phyloP scores from a whole-genome alignment of 495 filamentous ascomycete species.

The Talaromyces ruber region DNA sequence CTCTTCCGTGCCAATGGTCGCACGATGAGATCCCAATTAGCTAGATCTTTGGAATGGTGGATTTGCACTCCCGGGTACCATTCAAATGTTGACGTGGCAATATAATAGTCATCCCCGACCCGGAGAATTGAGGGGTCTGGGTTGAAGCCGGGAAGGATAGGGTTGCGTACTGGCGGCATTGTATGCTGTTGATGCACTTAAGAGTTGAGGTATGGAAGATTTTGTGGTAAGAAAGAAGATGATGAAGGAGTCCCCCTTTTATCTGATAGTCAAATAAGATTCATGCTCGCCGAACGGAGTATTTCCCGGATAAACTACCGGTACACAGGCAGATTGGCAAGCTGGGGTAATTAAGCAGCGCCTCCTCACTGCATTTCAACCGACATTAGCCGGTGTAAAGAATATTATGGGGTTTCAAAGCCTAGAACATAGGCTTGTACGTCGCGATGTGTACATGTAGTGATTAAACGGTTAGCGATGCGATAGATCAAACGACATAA shows the following conservation, averaged over 20 bases:
- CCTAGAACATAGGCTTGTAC: not conserved
- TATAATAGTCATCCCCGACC: conserved; percentile 50
- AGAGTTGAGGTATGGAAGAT: not conserved
- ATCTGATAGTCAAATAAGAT: not conserved
- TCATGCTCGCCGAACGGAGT: not conserved
- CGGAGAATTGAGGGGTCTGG: conserved; percentile 53
- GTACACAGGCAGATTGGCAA: not conserved
- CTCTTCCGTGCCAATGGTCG: conserved; percentile 16
- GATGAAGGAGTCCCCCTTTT: not conserved
- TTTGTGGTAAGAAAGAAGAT: not conserved
- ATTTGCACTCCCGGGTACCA: conserved; percentile 55
- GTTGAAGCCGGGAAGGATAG: conserved; percentile 56
- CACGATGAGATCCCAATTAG: conserved; percentile 45
- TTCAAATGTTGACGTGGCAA: conserved; percentile 56
- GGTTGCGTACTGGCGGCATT: conserved; percentile 27
- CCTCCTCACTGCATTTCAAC: not conserved
- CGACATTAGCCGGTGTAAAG: not conserved
- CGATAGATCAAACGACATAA: not conserved
- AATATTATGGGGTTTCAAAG: too few relatives aligned
- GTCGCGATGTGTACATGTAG: too few relatives aligned
- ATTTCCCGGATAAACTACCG: not conserved
- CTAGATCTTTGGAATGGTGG: conserved; percentile 46
- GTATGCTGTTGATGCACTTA: not conserved
- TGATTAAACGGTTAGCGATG: too few relatives aligned
- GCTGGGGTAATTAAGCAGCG: not conserved